Evolutionary conservation across 2,329 filamentous ascomycete species (phyloP), one percentile per base, ranked within the genome.

Genomic region (Aureobasidium sp.): DNA sequence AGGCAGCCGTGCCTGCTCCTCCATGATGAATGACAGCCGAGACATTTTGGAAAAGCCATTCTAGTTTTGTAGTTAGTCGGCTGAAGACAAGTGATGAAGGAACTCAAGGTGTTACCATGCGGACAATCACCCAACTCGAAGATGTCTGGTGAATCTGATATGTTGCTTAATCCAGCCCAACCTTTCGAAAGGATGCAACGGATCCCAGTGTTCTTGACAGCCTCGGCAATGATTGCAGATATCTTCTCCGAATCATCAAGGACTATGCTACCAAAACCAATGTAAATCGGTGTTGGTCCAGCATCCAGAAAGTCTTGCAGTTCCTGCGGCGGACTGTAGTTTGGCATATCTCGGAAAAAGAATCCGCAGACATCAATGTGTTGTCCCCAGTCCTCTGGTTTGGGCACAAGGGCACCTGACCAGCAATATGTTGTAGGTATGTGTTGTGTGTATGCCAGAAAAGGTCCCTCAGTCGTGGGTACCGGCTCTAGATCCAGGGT

Each of bases 1-100:
- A 69, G 2, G 73, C 73, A 19, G 72, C 74, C 13, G 70, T 74
- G 5, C 72, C 71, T 33, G 71, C 71, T 13, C 71, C 73, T 40
- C 73, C 73, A 60, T 74, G 72, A 62, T 74, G 72, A 9, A 73
- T 63, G 17, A 73, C 72, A 25, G 71, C 70, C n/a, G 70, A 67
- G 15, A 74, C 69, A 23, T 66, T 63, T 23, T 67, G 67, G 49
- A 75, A 74, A 1, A 75, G 67, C 73, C 72, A 75, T 33, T 61
- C 63, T 55, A 4, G 6, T 31, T 4, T 4, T 13, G 25, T n/a
- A 3, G 10, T 57, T 8, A 57, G 53, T n/a, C 13, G 8, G 13
- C 19, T 25, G 8, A 4, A 3, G 2, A 15, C 13, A 40, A 7
- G 4, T 40, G 9, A 10, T 40, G 4, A 10, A 15, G 4, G n/a